Percentiles rank a stretch among this genome's conserved stretches.
phyloP scores from a whole-genome alignment of 2,329 filamentous ascomycete species.

The Aspergillus hortae region DNA sequence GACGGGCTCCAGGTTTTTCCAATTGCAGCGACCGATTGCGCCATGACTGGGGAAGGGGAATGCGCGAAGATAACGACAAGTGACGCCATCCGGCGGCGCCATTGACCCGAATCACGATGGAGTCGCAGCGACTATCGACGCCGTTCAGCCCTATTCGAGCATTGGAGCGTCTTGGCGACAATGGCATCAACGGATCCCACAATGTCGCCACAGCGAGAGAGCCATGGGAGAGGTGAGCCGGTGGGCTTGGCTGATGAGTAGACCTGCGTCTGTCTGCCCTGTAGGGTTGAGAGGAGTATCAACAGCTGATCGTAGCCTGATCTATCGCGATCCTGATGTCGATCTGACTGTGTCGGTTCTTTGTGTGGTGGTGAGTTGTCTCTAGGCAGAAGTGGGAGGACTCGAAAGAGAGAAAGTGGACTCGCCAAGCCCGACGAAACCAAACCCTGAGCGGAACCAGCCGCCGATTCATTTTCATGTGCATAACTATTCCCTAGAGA shows the following conservation, averaged over 20 bases:
- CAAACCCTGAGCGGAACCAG: no score
- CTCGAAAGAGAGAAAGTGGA: no score
- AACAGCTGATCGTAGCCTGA: no score
- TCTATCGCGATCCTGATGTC: no score
- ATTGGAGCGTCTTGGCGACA: background rate
- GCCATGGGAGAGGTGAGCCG: background rate
- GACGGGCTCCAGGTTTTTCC: background rate
- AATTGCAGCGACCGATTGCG: background rate
- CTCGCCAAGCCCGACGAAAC: no score
- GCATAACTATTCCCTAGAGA: background rate
- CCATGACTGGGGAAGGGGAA: background rate
- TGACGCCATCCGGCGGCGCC: background rate
- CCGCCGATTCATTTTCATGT: no score
- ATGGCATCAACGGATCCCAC: conserved; percentile 2
- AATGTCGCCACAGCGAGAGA: background rate
- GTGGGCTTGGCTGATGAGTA: background rate
- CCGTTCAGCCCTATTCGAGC: background rate
- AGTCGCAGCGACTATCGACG: no score
- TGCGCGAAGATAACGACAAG: background rate
- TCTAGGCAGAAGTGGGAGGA: no score
- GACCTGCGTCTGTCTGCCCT: background rate
- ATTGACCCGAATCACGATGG: no score
- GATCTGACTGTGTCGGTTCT: no score
- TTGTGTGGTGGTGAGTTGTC: no score
- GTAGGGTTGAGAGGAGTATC: background rate